Base-by-base conservation (phyloP, 257 asterid genomes). In the Craterostigma plantagineum region DNA sequence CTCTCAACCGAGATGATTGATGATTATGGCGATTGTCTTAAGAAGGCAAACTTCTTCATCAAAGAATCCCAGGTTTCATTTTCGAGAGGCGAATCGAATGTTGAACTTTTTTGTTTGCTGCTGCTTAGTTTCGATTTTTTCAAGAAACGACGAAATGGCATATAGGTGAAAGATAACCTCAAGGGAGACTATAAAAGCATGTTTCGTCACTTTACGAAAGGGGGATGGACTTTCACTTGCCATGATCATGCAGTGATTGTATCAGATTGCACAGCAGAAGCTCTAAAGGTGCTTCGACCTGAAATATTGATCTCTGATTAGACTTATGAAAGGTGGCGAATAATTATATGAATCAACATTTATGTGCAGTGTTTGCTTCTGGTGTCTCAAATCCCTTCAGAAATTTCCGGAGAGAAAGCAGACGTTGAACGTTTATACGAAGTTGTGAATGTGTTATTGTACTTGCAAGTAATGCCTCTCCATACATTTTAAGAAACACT, bases 191-290 rank as follows among this genome's bases (percentile, higher is more conserved):
- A 43, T 58, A 65, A 17, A 40, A 48, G 58, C 23, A 69, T 72
- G 94, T 81, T 77, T 55, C 86, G 87, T 12, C 83, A 77, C 38
- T 64, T 69, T 40, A 66, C 78, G 0, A 77, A 77, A 68, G 94
- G 94, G n/a, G 55, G 73, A 0, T 81, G 92, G 92, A 61, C 87
- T 36, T 81, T 77, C 61, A 69, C 87, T 7, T 83, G 71, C 58
- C 87, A 71, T 46, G 94, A 81, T 69, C 83, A 81, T 0, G 94
- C 83, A 0, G 71, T 80, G 83, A 66, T 39, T 53, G 83, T 74
- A 14, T 77, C 92, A 0, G 94, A 81, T 35, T n/a, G n/a, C n/a
- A n/a, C n/a, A n/a, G n/a, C n/a, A n/a, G n/a, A n/a, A n/a, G n/a
- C 30, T 2, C 30, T n/a, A n/a, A n/a, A n/a, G n/a, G n/a, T n/a